Conservation (phyloP, 1,284 basidiomycete species). For the Trichosporon sp. region DNA sequence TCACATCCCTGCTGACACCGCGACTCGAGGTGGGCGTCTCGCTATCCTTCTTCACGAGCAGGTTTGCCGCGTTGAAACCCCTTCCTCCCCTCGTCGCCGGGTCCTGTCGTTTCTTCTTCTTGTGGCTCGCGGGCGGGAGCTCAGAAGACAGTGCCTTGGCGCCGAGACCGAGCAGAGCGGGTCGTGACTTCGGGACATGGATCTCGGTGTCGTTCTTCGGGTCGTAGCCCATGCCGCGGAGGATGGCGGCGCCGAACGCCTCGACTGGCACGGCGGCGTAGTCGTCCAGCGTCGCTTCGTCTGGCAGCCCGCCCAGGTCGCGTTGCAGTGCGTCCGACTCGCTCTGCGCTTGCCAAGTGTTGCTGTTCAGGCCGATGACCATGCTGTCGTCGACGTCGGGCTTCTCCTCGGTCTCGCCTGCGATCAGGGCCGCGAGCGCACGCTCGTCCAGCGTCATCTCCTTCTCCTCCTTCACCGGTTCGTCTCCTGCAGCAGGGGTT, state of each 20-base stretch:
- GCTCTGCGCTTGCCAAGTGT: slow-evolving; percentile 57
- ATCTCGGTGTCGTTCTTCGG: slow-evolving; percentile 68
- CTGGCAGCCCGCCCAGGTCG: slow-evolving; percentile 68
- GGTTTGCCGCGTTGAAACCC: slow-evolving; percentile 49
- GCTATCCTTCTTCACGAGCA: slow-evolving; percentile 36
- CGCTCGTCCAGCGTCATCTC: slow-evolving; percentile 48
- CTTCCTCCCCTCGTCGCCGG: slow-evolving; percentile 47
- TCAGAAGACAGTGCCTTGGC: slow-evolving; percentile 66
- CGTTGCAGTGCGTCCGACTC: slow-evolving; percentile 79
- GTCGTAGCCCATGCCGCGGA: slow-evolving; percentile 94
- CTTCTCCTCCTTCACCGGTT: slow-evolving; percentile 21
- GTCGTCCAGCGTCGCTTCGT: slow-evolving; percentile 72
- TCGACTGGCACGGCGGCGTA: slow-evolving; percentile 89
- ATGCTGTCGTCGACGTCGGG: slow-evolving; percentile 41
- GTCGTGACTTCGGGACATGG: slow-evolving; percentile 76
- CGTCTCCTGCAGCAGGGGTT: not conserved
- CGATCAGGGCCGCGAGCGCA: slow-evolving; percentile 47
- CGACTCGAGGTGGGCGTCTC: slow-evolving; percentile 27
- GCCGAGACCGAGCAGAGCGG: slow-evolving; percentile 83
- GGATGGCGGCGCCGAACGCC: slow-evolving; percentile 88
- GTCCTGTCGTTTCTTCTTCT: slow-evolving; percentile 38
- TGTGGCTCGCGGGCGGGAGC: slow-evolving; percentile 38
- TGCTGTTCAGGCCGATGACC: slow-evolving; percentile 11
- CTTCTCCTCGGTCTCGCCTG: slow-evolving; percentile 54
- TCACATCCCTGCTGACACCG: slow-evolving; percentile 34